Conservation (phyloP, 306 rosid species). For the Acmispon strigosus region DNA sequence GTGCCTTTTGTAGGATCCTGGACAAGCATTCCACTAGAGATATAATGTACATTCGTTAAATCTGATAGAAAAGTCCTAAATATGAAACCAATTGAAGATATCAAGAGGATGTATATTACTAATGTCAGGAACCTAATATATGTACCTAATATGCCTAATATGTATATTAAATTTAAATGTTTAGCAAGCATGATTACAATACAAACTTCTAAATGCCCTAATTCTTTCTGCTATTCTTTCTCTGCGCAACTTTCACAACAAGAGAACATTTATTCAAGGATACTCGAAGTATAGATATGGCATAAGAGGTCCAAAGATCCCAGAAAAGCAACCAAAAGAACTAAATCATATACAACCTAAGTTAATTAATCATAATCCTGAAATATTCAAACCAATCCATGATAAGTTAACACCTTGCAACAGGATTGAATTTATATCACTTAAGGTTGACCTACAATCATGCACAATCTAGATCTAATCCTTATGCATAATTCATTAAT, state of each 20-base stretch:
- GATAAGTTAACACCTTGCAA: not conserved
- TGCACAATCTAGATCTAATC: not conserved
- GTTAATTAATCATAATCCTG: too few relatives aligned
- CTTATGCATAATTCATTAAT: too few relatives aligned
- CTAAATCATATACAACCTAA: too few relatives aligned
- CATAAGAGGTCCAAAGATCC: not conserved
- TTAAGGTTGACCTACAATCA: not conserved
- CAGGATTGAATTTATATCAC: not conserved
- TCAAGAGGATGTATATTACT: not conserved
- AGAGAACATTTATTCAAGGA: not conserved
- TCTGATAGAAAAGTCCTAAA: not conserved
- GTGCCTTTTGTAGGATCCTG: constrained; percentile 75
- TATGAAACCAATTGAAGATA: not conserved
- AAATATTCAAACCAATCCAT: too few relatives aligned
- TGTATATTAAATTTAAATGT: not conserved
- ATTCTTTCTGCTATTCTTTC: constrained; percentile 99
- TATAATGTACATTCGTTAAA: constrained; percentile 6
- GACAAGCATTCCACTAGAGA: constrained; percentile 79
- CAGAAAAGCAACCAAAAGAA: not conserved
- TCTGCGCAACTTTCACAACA: constrained; percentile 46
- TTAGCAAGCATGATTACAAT: not conserved
- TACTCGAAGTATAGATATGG: not conserved
- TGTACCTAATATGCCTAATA: too few relatives aligned
- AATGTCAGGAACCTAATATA: not conserved
- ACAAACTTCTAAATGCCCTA: constrained; percentile 65